Percentiles rank a stretch among this genome's conserved stretches.
phyloP scores from a whole-genome alignment of 2,329 filamentous ascomycete genomes.

The Nothophaeocryptopus gaeumannii region DNA sequence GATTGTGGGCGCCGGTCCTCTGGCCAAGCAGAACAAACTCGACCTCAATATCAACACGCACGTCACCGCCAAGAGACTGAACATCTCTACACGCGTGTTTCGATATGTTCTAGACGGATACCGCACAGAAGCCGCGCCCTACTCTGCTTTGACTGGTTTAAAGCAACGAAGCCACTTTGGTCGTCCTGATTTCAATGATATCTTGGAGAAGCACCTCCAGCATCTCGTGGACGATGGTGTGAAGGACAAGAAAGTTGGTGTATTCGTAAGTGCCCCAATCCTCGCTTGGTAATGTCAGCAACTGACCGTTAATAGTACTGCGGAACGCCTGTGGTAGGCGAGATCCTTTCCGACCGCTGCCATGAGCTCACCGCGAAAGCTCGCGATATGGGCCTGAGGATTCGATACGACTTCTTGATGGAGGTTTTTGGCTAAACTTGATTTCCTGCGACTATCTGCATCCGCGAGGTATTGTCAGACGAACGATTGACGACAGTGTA shows the following conservation, averaged over 20 bases:
- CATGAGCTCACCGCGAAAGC: conserved; percentile 51
- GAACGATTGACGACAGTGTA: too few species aligned
- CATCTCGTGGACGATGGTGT: conserved; percentile 46
- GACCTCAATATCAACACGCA: conserved; percentile 58
- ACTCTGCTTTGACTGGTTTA: conserved; percentile 55
- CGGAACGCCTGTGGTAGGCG: conserved; percentile 55
- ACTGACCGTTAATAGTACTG: conserved; percentile 43
- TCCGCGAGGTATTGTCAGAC: too few species aligned
- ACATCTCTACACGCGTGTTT: conserved; percentile 55
- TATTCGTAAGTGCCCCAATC: conserved; percentile 49
- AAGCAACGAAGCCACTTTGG: conserved; percentile 56
- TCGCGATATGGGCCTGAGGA: conserved; percentile 50
- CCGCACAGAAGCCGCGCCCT: conserved; percentile 51
- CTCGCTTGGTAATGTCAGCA: conserved; percentile 33
- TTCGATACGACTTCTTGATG: conserved; percentile 58
- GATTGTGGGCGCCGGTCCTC: conserved; percentile 32
- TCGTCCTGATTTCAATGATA: conserved; percentile 52
- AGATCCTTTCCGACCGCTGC: conserved; percentile 56
- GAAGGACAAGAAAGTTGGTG: conserved; percentile 28
- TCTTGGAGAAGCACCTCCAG: conserved; percentile 55
- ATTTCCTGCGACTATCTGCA: too few species aligned
- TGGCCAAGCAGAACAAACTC: conserved; percentile 38
- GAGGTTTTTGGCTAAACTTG: conserved; percentile 50
- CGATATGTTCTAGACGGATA: conserved; percentile 57
- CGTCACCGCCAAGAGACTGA: conserved; percentile 55